These are phyloP conservation scores for Lasiosphaeria hispida DNA, from an alignment of 495 filamentous ascomycete species.

Conservation along the genomic window DNA sequence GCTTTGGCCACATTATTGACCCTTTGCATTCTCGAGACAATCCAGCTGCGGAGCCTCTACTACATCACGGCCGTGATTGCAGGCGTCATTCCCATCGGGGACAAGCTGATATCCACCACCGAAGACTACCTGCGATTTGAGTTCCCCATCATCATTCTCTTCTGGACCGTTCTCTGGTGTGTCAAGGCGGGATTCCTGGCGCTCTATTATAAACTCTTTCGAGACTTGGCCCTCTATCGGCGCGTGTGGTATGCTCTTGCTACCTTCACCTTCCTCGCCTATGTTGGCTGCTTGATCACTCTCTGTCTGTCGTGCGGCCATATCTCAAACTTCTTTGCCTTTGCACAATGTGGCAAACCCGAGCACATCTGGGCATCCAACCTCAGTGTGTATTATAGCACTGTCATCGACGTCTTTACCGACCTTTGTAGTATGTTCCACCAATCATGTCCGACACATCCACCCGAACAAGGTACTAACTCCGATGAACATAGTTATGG, in stretches of 20 bases:
- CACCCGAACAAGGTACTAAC: too few relatives aligned
- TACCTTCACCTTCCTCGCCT: slow-evolving; percentile 36
- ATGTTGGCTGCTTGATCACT: slow-evolving; percentile 41
- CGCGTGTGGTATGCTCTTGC: slow-evolving; percentile 38
- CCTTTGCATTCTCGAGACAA: slow-evolving; percentile 43
- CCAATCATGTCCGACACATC: not conserved
- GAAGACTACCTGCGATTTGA: slow-evolving; percentile 37
- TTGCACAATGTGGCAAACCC: slow-evolving; percentile 26
- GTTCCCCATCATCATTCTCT: slow-evolving; percentile 47
- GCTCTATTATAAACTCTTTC: slow-evolving; percentile 45
- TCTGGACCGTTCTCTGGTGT: slow-evolving; percentile 48
- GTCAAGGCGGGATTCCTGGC: slow-evolving; percentile 50
- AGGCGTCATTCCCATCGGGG: slow-evolving; percentile 28
- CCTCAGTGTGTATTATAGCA: slow-evolving; percentile 45
- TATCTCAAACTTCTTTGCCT: slow-evolving; percentile 40
- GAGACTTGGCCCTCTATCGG: slow-evolving; percentile 37
- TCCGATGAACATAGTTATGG: slow-evolving; percentile 41
- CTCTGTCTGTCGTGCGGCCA: slow-evolving; percentile 40
- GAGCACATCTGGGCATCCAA: slow-evolving; percentile 34
- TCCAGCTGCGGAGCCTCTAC: slow-evolving; percentile 44
- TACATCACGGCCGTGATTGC: slow-evolving; percentile 32
- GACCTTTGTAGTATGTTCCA: slow-evolving; percentile 32
- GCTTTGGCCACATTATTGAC: slow-evolving; percentile 36
- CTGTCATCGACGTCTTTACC: slow-evolving; percentile 44
- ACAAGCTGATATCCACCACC: slow-evolving; percentile 21